Evolutionary conservation across 441 rosid genomes (phyloP).

Genomic region (Brassica balearica): DNA sequence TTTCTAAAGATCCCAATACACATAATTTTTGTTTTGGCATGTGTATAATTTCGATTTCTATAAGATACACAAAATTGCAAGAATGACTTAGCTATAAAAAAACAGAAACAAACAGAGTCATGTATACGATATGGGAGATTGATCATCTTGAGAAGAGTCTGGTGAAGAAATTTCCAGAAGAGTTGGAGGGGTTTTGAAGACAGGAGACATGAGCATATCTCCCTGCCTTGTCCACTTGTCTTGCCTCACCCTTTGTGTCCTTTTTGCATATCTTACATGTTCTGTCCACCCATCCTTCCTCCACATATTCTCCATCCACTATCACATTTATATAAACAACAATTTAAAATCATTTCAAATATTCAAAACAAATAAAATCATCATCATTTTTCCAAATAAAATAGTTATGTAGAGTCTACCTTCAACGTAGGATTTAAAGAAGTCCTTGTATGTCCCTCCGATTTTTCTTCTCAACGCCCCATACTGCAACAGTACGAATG

Average conservation of each 20-base stretch:
- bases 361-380: neutral
- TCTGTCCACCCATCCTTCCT: constrained; percentile 98
- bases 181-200: constrained; percentile 53
- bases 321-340: neutral
- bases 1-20: neutral
- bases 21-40: neutral
- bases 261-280: constrained; percentile 91
- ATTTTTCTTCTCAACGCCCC: constrained; percentile 95
- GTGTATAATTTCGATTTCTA: neutral
- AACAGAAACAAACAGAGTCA: constrained; percentile 8
- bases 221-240: constrained; percentile 85
- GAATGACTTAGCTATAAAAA: neutral
- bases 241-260: constrained; percentile 77
- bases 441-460: constrained; percentile 94
- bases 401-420: constrained; percentile 44
- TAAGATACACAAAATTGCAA: constrained; percentile 18
- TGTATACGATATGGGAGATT: neutral
- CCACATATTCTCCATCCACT: constrained; percentile 94
- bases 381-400: neutral
- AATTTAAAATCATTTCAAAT: neutral
- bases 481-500: constrained; percentile 55
- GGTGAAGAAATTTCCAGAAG: constrained; percentile 77
- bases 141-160: constrained; percentile 60
- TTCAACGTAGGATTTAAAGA: constrained; percentile 86
- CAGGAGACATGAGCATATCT: constrained; percentile 84